phyloP scores from a whole-genome alignment of 768 basidiomycete genomes.

The Cystobasidium ongulense region DNA sequence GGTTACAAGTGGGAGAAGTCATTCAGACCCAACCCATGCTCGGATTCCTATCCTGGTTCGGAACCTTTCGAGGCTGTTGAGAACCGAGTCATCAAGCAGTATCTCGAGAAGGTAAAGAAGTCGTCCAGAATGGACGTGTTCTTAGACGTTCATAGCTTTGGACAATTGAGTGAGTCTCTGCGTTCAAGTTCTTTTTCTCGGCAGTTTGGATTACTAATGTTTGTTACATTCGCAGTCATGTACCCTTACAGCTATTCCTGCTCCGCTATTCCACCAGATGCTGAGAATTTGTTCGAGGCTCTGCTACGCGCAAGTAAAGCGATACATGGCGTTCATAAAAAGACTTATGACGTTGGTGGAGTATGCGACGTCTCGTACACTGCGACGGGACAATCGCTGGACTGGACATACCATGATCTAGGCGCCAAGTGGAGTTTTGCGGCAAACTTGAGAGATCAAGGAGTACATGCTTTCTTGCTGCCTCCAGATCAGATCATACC shows the following conservation, averaged over 20 bases:
- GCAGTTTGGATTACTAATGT: no score
- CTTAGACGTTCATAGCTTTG: conserved; percentile 70
- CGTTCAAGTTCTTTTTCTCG: no score
- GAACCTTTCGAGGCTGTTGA: conserved; percentile 69
- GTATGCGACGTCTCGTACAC: conserved; percentile 30
- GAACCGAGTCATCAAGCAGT: conserved; percentile 65
- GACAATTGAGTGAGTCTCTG: conserved; percentile 65
- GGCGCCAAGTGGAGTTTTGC: conserved; percentile 60
- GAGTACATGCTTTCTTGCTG: conserved; percentile 63
- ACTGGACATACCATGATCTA: conserved; percentile 57
- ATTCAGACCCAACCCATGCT: conserved; percentile 53
- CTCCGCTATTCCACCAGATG: conserved; percentile 57
- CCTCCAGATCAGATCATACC: conserved; percentile 66
- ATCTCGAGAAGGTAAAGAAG: conserved; percentile 50
- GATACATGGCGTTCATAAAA: conserved; percentile 54
- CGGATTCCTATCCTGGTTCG: conserved; percentile 66
- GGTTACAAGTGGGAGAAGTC: conserved; percentile 48
- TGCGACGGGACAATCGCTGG: conserved; percentile 58
- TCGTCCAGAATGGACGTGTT: conserved; percentile 53
- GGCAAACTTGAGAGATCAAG: conserved; percentile 61
- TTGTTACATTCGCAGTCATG: conserved; percentile 50
- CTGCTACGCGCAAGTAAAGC: conserved; percentile 60
- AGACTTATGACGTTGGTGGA: conserved; percentile 51
- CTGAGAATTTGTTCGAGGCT: conserved; percentile 67
- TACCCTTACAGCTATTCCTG: conserved; percentile 69